Evolutionary conservation across 129 eudicot species (phyloP).

Genomic region (Chrysanthemum makinoi): DNA sequence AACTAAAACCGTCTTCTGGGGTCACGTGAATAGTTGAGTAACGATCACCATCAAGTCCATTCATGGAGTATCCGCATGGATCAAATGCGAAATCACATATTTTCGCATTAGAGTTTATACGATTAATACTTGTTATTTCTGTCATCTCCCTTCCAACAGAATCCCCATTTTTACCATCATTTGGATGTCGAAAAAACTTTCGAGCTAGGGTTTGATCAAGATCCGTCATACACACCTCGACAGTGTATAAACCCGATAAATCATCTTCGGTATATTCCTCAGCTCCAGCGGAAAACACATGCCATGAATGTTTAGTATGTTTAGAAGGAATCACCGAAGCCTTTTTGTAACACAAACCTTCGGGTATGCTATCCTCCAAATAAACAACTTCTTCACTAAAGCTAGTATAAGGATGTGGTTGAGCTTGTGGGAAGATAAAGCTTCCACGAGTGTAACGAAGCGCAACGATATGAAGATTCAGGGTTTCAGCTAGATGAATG

Average conservation of each 20-base stretch:
- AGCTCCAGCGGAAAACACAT: slow-evolving; percentile 55
- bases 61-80: slow-evolving; percentile 92
- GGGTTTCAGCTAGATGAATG: slow-evolving; percentile 37
- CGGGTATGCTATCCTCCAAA: slow-evolving; percentile 51
- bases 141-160: slow-evolving; percentile 73
- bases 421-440: slow-evolving; percentile 71
- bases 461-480: slow-evolving; percentile 40
- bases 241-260: slow-evolving; percentile 35
- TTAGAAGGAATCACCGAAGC: slow-evolving; percentile 71
- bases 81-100: slow-evolving; percentile 83
- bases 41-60: slow-evolving; percentile 60
- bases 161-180: slow-evolving; percentile 63
- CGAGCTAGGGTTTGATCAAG: slow-evolving; percentile 59
- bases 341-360: slow-evolving; percentile 38
- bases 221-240: slow-evolving; percentile 90
- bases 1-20: slow-evolving; percentile 87
- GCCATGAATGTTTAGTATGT: slow-evolving; percentile 61
- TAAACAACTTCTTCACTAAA: slow-evolving; percentile 62
- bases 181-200: slow-evolving; percentile 63
- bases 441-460: slow-evolving; percentile 79
- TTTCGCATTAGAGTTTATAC: slow-evolving; percentile 46
- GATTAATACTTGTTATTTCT: slow-evolving; percentile 49
- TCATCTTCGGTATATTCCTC: slow-evolving; percentile 19
- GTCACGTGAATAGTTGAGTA: slow-evolving; percentile 87
- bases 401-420: slow-evolving; percentile 72